Evolutionary conservation across 2,329 filamentous ascomycete genomes (phyloP), one percentile per base, ranked within the genome.

Genomic region (Trichoderma sp.): DNA sequence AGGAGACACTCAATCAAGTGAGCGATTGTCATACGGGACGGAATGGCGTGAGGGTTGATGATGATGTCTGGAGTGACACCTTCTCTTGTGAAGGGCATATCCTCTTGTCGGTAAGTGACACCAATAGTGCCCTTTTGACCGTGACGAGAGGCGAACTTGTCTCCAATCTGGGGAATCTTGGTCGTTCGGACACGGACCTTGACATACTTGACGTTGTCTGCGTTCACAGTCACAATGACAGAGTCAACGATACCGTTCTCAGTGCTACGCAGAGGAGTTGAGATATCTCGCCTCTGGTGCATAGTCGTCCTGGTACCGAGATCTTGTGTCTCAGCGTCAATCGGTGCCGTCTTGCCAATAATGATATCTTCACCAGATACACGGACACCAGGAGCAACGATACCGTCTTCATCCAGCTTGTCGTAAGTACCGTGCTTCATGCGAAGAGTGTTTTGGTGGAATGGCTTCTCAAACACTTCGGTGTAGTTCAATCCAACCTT

Each of bases 21-120:
- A 77, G 96, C 96, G 90, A 99, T 99, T 3, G 97, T 99, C 96
- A 99, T 99, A 89, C 96, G 96, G 70, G 96, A 99, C 0, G 96
- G 96, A 88, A 99, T 99, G 80, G 96, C 97, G 87, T 99, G 96
- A 1, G 96, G 96, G 82, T 99, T 99, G 87, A 99, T 98, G 82
- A 99, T 98, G 74, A 99, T 88, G 82, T 99, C 97, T 0, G 97
- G 96, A 0, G 92, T 92, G 68, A 99, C 88, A 77, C 97, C 96
- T 80, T 98, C 94, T 47, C 90, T 87, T 3, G 94, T 96, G 82
- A 99, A 99, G 0, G 97, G 97, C 97, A 99, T 99, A 79, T 99
- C 97, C 82, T 99, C 96, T 77, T 97, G 93, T 64, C 95, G 91
- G 82, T 97, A 99, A 1, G 96, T 98, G 75, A 99, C 95, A 90